Base-by-base conservation (phyloP, 2,329 filamentous ascomycete species). In the Colletotrichum zoysiae region DNA sequence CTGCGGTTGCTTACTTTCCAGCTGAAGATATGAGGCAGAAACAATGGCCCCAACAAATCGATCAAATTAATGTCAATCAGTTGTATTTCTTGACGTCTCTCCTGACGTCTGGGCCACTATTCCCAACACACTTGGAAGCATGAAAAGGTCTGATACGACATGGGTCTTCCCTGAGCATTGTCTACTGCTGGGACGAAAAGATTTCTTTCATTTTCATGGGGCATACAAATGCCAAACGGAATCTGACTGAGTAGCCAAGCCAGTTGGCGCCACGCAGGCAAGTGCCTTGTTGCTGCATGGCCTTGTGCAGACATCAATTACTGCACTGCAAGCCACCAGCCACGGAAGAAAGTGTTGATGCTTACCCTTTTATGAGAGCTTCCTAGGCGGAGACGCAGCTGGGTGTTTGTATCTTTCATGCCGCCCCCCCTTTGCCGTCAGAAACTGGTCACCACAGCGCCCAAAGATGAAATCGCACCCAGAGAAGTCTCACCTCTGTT, bases 1-100 rank as follows among this genome's bases (percentile, higher is more conserved):
- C 23, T 65, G 5, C 62, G 62, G 18, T 35, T 65, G 51, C 18
- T 65, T 14, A 48, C 40, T 56, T 65, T 65, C 62, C 62, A 65
- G 20, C 57, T 65, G 26, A 65, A 57, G n/a, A 30, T 65, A 26
- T 65, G 4, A 65, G 23, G 18, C 23, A 23, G 23, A 51, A 16
- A 26, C 48, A 51, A 51, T 26, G 14, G 48, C n/a, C 14, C n/a
- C 14, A 16, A 20, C 18, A 9, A 18, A 2, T 44, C 18, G 18
- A 5, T 20, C 18, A 8, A 20, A 44, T 30, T 5, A 30, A 30
- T 5, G 2, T 5, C 30, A 30, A 30, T 30, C 30, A 5, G 30
- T 30, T 5, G 30, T 5, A 30, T 30, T 44, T 20, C 16, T 44
- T 44, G 42, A 20, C 42, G 16, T 2, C 18, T 44, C 5, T 44